Conservation (phyloP, 352 stramenopile genomes). For the Peronosclerospora sorghi region DNA sequence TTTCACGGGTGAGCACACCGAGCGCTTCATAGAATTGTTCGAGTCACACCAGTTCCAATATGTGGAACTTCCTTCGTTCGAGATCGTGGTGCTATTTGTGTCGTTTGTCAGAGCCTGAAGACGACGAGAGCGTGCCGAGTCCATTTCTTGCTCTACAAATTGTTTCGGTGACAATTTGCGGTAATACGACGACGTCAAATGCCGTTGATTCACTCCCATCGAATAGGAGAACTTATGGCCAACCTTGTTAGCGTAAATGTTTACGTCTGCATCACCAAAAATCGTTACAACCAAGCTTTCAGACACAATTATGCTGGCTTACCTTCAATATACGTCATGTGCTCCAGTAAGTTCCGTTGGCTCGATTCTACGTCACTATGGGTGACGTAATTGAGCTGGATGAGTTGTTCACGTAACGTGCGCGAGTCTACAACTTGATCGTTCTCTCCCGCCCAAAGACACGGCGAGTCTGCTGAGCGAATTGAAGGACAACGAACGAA, state of each 20-base stretch:
- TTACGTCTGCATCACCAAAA: slow-evolving; percentile 33
- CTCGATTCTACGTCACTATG: slow-evolving; percentile 15
- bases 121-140: slow-evolving; percentile 15
- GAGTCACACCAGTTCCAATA: slow-evolving; percentile 70
- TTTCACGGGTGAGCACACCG: slow-evolving; percentile 62
- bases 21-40: slow-evolving; percentile 43
- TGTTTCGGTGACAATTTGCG: slow-evolving; percentile 31
- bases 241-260: slow-evolving; percentile 39
- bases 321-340: slow-evolving; percentile 80
- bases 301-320: background rate
- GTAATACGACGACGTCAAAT: slow-evolving; percentile 28
- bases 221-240: slow-evolving; percentile 56
- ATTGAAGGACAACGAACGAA: slow-evolving; percentile 32
- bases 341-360: slow-evolving; percentile 38
- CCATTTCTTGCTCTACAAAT: slow-evolving; percentile 54
- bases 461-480: slow-evolving; percentile 19
- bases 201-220: slow-evolving; percentile 57
- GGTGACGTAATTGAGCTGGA: slow-evolving; percentile 22
- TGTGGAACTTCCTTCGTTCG: slow-evolving; percentile 10
- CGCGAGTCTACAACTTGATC: slow-evolving; percentile 27
- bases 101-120: slow-evolving; percentile 16
- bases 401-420: slow-evolving; percentile 34
- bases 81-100: slow-evolving; percentile 11
- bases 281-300: background rate
- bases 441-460: slow-evolving; percentile 46